Percentiles rank a stretch among this genome's conserved stretches.
These are phyloP conservation scores for Rhizophagus sp. DNA, from an alignment of 192 early-diverging fungal species.

Conservation along the genomic window DNA sequence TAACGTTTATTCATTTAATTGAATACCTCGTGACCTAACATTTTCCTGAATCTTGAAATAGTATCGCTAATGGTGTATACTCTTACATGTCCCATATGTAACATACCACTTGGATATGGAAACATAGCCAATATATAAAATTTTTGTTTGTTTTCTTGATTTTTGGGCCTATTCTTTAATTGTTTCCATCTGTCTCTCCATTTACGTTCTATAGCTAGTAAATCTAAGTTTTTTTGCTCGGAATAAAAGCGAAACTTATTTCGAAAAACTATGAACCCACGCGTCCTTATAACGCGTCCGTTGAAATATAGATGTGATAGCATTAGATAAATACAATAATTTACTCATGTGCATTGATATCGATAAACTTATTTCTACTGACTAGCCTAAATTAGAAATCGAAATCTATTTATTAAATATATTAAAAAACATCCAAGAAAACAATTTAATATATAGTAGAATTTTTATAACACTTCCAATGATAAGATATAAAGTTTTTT, in stretches of 20 bases:
- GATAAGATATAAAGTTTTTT: not conserved
- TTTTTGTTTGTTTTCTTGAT: conserved; percentile 42
- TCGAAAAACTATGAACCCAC: not conserved
- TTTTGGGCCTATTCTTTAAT: not conserved
- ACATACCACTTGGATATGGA: conserved; percentile 88
- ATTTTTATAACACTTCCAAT: conserved; percentile 8
- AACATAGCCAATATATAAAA: conserved; percentile 94
- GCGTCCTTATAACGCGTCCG: not conserved
- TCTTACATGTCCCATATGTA: conserved; percentile 97
- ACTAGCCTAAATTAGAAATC: too few species aligned
- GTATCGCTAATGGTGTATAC: conserved; percentile 94
- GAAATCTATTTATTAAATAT: too few species aligned
- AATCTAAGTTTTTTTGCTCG: conserved; percentile 43
- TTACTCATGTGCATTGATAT: too few species aligned
- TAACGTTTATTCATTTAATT: not conserved
- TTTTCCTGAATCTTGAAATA: conserved; percentile 72
- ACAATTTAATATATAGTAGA: not conserved
- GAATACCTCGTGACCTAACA: conserved; percentile 70
- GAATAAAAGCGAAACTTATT: not conserved
- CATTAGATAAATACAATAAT: not conserved
- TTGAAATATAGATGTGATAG: not conserved
- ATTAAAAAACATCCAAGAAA: too few species aligned
- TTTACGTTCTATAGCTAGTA: conserved; percentile 59
- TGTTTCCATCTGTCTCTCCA: conserved; percentile 60
- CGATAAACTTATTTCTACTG: too few species aligned